Evolutionary conservation across 1,139 yeast genomes (phyloP).

Genomic region (Suhomyces terraborum): DNA sequence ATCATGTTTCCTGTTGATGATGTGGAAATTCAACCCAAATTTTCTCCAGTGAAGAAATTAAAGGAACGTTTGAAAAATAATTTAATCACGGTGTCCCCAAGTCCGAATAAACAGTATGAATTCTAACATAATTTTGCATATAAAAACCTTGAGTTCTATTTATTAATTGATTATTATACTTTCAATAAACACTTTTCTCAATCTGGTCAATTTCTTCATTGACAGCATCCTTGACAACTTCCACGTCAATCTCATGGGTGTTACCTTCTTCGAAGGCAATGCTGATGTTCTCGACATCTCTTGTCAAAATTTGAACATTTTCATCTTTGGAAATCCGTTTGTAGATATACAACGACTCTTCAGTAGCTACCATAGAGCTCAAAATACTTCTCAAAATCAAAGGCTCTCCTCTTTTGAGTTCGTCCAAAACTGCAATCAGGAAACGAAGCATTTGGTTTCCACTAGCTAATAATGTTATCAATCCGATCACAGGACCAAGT

Average conservation of each 20-base stretch:
- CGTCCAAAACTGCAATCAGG: conserved; percentile 13
- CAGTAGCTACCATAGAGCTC: conserved; percentile 25
- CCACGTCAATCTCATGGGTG: conserved; percentile 14
- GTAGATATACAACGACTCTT: conserved; percentile 35
- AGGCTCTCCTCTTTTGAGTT: conserved; percentile 22
- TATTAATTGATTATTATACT: no score
- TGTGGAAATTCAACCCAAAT: conserved; percentile 29
- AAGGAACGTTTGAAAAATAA: conserved; percentile 25
- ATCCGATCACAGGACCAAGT: conserved; percentile 4
- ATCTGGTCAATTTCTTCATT: conserved; percentile 16
- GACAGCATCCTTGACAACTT: conserved; percentile 13
- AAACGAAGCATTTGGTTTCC: neutral
- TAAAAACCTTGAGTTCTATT: neutral
- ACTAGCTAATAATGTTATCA: neutral
- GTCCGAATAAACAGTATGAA: conserved; percentile 9
- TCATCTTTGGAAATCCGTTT: conserved; percentile 23
- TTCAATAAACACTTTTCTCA: conserved; percentile 6
- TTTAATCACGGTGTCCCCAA: conserved; percentile 12
- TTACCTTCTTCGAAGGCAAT: conserved; percentile 6
- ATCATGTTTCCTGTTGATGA: conserved; percentile 41
- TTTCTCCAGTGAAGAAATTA: conserved; percentile 37
- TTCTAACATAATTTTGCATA: neutral
- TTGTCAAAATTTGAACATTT: conserved; percentile 7
- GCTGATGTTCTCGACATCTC: neutral
- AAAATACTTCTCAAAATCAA: conserved; percentile 21